Evolutionary conservation across 139 green algal species (phyloP), one percentile per base, ranked within the genome.

Genomic region (Chlorella ohadii): DNA sequence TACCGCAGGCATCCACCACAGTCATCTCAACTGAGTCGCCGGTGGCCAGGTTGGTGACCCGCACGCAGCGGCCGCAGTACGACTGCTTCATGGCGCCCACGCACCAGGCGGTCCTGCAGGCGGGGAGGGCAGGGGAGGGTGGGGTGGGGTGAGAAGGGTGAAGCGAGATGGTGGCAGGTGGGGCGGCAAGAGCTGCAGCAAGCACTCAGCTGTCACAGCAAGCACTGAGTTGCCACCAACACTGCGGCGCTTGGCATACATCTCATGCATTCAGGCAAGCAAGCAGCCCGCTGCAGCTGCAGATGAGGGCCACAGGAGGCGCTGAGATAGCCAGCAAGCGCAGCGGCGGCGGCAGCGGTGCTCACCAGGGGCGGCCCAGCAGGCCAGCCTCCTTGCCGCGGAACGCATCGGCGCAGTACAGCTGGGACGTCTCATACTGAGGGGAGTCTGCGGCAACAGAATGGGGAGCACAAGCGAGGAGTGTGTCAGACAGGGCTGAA

Each of bases 1-100:
- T 59, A 4, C 51, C 51, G 51, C 51, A 59, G 12, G 15, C 15
- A 59, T 59, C 51, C 12, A 59, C 51, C 34, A 81, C 34, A 20
- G 33, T 70, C 56, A 65, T 11, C 33, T 59, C 39, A 31, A 81
- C 75, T 3, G 27, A 59, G 9, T 72, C 13, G 2, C 57, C 75
- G 20, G 75, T 72, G 56, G 56, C 55, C n/a, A n/a, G 34, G 75
- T 71, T 81, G 56, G 75, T 71, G 23, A 70, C 75, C 34, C 28
- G 47, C 9, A 81, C 19, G 75, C 56, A 64, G 27, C 56, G n/a
- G 33, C 75, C 75, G 56, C 75, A 81, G 27, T 72, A 55, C 16
- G 47, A 34, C 2, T 20, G 41, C 28, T 33, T 79, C 72, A 79
- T 79, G n/a, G 72, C 41, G n/a, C 72, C 72, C 44, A 79, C 19